These are phyloP conservation scores for Aphanomyces cochlioides DNA, from an alignment of 352 stramenopile genomes.

Conservation along the genomic window DNA sequence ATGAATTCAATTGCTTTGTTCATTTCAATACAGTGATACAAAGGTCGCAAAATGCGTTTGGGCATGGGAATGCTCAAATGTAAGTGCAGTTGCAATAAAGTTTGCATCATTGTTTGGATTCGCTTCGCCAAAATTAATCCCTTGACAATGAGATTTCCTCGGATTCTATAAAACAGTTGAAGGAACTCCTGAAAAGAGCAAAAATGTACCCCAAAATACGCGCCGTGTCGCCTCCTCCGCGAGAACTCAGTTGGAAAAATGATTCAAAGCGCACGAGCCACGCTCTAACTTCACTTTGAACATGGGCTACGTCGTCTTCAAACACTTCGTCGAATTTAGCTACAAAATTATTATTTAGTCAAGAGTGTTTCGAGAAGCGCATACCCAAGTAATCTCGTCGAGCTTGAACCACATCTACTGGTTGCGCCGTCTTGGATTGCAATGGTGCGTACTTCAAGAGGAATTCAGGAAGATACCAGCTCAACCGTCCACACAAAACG, in stretches of 20 bases:
- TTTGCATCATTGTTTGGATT: constrained; percentile 89
- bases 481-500: constrained; percentile 77
- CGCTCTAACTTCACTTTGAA: constrained; percentile 75
- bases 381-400: constrained; percentile 76
- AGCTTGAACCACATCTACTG: constrained; percentile 68
- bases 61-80: constrained; percentile 80
- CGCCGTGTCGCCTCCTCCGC: constrained; percentile 63
- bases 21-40: constrained; percentile 88
- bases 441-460: constrained; percentile 78
- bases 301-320: constrained; percentile 64
- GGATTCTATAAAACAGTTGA: constrained; percentile 41
- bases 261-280: constrained; percentile 87
- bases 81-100: constrained; percentile 84
- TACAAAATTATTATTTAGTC: constrained; percentile 1
- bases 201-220: constrained; percentile 47
- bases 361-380: neutral
- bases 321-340: constrained; percentile 58
- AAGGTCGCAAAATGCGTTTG: constrained; percentile 76
- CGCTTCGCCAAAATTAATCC: constrained; percentile 85
- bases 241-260: constrained; percentile 78
- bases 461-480: constrained; percentile 86
- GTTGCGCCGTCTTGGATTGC: constrained; percentile 79
- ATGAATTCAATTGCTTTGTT: constrained; percentile 92
- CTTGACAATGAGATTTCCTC: constrained; percentile 88
- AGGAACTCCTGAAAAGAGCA: neutral